Percentiles rank a stretch among this genome's conserved stretches.
Conservation (phyloP, 2,329 filamentous ascomycete species). For the Aureobasidium namibiae region DNA sequence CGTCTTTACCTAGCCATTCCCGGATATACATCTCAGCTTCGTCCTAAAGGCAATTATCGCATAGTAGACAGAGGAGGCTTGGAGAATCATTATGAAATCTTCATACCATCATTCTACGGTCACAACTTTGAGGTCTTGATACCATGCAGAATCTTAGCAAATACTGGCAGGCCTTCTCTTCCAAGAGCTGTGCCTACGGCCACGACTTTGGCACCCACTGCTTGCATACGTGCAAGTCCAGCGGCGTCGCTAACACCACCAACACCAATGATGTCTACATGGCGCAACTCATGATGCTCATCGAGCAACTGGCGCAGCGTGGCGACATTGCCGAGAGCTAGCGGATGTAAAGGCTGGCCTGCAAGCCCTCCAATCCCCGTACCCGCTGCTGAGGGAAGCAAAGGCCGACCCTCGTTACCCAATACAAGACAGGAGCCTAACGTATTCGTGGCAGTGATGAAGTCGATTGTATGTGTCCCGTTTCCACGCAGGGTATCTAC, state of each 20-base stretch:
- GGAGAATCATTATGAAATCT: background rate
- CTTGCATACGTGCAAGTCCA: conserved; percentile 58
- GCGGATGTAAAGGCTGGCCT: conserved; percentile 61
- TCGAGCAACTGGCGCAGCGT: conserved; percentile 56
- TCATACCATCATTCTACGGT: background rate
- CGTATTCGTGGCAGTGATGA: conserved; percentile 68
- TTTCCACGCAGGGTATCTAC: conserved; percentile 41
- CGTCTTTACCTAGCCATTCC: conserved; percentile 23
- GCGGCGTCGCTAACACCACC: conserved; percentile 60
- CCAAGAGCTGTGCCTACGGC: conserved; percentile 64
- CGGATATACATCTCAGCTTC: background rate
- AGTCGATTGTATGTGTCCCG: conserved; percentile 43
- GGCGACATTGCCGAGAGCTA: conserved; percentile 68
- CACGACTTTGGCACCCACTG: conserved; percentile 57
- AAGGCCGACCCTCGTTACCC: conserved; percentile 20
- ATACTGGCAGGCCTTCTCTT: conserved; percentile 52
- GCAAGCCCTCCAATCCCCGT: conserved; percentile 62
- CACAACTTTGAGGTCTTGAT: background rate
- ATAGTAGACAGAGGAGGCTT: background rate
- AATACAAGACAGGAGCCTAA: conserved; percentile 61
- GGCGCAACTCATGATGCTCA: conserved; percentile 36
- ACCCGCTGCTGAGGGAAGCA: conserved; percentile 44
- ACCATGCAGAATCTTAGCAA: conserved; percentile 45
- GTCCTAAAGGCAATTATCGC: background rate
- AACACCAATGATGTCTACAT: conserved; percentile 60